Base-by-base conservation (phyloP, 129 eudicot species). In the Heracleum sosnowskyi region DNA sequence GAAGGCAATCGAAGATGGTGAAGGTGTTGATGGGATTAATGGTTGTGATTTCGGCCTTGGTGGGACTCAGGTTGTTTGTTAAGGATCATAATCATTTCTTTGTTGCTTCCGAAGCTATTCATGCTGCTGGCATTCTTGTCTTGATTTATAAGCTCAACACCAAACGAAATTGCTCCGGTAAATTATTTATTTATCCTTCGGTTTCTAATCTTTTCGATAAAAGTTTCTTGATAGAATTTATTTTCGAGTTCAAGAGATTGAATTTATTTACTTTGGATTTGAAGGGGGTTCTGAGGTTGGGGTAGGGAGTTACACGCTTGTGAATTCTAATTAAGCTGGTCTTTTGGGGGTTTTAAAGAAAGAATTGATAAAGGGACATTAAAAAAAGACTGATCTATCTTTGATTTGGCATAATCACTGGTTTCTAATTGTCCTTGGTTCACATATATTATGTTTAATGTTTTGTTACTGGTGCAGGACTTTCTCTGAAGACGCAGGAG, bases 401-500 rank as follows among this genome's bases (percentile, higher is more conserved):
- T 46, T 44, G 49, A 44, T 17, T 13, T 44, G 16, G 49, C 16
- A 44, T 47, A 17, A 5, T 47, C 6, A 16, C 24, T 4, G 20
- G 53, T 0, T 47, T 47, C 4, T 17, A 49, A 49, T 49, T 49
- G 9, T 49, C 22, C n/a, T 15, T 49, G n/a, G 22, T 49, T 49
- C 57, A 49, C 57, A 49, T 17, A 18, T 6, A 18, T 2, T 44
- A 11, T 47, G 24, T 4, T 47, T 16, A 18, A 4, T 66, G 72
- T 66, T n/a, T 29, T 44, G n/a, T 49, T 68, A 46, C 39, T 28
- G 78, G 53, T 44, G 46, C 46, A 95, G 98, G 98, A 35, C 94
- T 95, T 64, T 95, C 98, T 2, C 77, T 91, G 81, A 91, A 90
- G 87, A 82, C 96, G 20, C 98, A 95, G 79, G 97, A 90, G 78